Conservation (phyloP, 2,329 filamentous ascomycete genomes). For the Paecilomyces sp. region DNA sequence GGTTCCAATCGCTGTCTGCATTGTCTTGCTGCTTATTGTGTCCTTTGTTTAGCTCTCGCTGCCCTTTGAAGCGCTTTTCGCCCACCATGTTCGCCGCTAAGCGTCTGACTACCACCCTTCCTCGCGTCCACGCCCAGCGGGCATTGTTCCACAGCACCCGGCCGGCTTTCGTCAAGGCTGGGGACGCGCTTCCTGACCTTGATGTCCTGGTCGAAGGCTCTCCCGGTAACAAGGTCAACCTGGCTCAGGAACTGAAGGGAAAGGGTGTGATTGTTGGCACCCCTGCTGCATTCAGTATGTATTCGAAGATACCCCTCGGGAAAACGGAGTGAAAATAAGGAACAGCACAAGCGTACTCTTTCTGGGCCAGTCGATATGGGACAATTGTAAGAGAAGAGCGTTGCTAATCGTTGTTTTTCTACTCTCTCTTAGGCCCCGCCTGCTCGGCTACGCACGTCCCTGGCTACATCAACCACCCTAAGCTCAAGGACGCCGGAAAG, state of each 20-base stretch:
- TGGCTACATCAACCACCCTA: conserved; percentile 73
- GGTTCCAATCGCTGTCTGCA: neutral
- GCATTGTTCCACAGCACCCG: conserved; percentile 33
- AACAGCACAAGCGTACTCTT: conserved; percentile 21
- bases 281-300: conserved; percentile 66
- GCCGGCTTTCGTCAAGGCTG: conserved; percentile 57
- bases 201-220: conserved; percentile 74
- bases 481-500: conserved; percentile 70
- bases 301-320: neutral
- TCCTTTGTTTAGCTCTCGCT: neutral
- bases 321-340: neutral
- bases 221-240: conserved; percentile 87
- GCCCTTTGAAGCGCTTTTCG: neutral
- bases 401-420: neutral
- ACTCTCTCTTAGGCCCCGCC: conserved; percentile 41
- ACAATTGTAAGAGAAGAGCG: conserved; percentile 31
- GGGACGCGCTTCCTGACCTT: conserved; percentile 70
- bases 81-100: conserved; percentile 30
- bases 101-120: conserved; percentile 24
- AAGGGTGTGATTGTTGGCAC: conserved; percentile 81
- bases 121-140: conserved; percentile 21
- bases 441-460: conserved; percentile 71
- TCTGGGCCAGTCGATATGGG: conserved; percentile 13
- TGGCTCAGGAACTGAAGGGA: conserved; percentile 68
- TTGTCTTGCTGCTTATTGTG: neutral